These are phyloP conservation scores for Yarrowia sp. DNA, from an alignment of 805 yeast species.

Conservation along the genomic window DNA sequence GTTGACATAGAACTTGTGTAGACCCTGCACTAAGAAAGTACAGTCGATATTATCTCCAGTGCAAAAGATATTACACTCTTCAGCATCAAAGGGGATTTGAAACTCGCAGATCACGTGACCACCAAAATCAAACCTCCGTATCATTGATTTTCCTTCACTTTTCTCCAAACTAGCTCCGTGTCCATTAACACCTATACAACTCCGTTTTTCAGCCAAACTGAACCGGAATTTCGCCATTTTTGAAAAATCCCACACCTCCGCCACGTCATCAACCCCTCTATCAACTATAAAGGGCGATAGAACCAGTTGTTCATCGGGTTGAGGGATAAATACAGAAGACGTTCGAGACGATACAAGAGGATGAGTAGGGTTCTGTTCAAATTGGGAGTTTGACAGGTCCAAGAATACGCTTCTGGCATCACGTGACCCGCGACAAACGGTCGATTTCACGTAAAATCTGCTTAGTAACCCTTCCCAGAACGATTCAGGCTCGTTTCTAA, in stretches of 20 bases:
- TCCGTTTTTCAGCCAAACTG: background rate
- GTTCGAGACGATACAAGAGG: background rate
- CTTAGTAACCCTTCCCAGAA: background rate
- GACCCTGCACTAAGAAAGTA: background rate
- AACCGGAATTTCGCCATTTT: background rate
- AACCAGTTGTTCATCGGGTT: background rate
- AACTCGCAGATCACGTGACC: background rate
- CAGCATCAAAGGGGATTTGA: background rate
- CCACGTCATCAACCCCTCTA: background rate
- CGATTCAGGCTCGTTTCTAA: background rate
- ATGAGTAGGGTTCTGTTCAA: background rate
- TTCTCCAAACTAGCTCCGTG: background rate
- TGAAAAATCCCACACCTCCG: constrained; percentile 4
- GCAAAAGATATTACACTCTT: background rate
- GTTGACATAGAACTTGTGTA: constrained; percentile 1
- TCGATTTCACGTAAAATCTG: background rate
- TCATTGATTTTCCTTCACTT: background rate
- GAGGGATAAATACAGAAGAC: background rate
- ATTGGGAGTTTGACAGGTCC: background rate
- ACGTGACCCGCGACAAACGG: background rate
- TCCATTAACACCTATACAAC: background rate
- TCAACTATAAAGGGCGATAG: background rate
- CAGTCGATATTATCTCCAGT: constrained; percentile 1
- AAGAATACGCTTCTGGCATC: background rate
- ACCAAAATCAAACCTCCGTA: background rate